A percentile compares a stretch with the other conserved stretches of the same genome.
These are phyloP conservation scores for Suillus paluster DNA, from an alignment of 768 basidiomycete species.

Conservation along the genomic window DNA sequence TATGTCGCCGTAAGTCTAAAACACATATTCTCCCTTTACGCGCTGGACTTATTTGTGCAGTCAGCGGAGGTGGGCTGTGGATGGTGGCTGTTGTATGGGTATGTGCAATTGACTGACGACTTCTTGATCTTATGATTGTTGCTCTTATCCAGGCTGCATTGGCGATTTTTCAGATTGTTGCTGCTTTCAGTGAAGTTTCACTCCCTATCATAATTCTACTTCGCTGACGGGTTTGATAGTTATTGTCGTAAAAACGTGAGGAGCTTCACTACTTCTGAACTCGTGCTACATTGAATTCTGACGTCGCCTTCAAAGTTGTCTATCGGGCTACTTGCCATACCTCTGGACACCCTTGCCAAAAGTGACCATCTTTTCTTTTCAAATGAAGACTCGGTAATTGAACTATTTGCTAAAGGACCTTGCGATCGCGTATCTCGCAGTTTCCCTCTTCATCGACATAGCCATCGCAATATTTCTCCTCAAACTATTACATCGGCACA, in stretches of 20 bases:
- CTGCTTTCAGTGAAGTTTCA: not conserved
- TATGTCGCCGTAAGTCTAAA: not conserved
- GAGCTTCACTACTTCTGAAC: not conserved
- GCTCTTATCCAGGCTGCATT: not conserved
- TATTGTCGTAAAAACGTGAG: not conserved
- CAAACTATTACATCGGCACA: not conserved
- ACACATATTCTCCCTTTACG: not conserved
- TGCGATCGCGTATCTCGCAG: not conserved
- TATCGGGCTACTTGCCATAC: not conserved
- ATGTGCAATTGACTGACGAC: not conserved
- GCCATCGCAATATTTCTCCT: not conserved
- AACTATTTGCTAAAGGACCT: not conserved
- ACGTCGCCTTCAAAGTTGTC: not conserved
- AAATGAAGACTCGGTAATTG: not conserved
- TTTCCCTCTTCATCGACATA: not conserved
- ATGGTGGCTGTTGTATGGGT: not conserved
- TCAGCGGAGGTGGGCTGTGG: not conserved
- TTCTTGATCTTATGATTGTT: not conserved
- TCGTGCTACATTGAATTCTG: not conserved
- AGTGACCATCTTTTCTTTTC: not conserved
- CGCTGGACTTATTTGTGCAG: not conserved
- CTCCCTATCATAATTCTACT: not conserved
- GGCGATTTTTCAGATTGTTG: not conserved
- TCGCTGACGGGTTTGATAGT: not conserved
- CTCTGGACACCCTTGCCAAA: not conserved